Base-by-base conservation (phyloP, 257 asterid species). In the Anisodus acutangulus region DNA sequence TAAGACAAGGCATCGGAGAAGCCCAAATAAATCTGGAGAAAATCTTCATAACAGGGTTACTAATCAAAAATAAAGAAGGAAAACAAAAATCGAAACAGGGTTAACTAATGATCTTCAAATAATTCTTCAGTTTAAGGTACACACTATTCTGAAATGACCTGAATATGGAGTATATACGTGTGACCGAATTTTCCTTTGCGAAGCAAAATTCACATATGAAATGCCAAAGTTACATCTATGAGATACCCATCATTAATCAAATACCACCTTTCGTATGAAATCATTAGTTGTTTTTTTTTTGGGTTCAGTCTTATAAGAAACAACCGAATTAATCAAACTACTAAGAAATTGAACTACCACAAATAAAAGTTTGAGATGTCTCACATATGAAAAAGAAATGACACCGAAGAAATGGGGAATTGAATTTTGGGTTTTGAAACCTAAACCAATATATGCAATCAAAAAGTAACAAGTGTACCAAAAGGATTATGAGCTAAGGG, bases 281-380 rank as follows among this genome's bases (percentile, higher is more conserved):
- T 39, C 78, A 69, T 39, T 49, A 49, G 37, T 22, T 22, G 1
- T 31, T 31, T 1, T 31, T 22, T 31, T 31, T 31, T 31, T 22
- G 10, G 41, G 35, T 19, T 74, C 4, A 6, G 80, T 74, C 35
- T 4, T 2, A 2, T 74, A 11, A 74, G 45, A 49, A 72, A 31
- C 35, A 31, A 31, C 35, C 35, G 6, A 64, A 39, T 39, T 6
- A 3, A 49, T 62, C 22, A 49, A 74, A 3, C 62, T 49, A 74
- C 43, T 74, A 74, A 51, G 2, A 74, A 49, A 12, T 49, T 19
- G 13, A 47, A 47, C 60, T 22, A 72, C 10, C 41, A 72, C 12
- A 72, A 72, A 17, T 72, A 22, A 19, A 31, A 31, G 35, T 19
- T 74, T 74, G 80, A 19, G 80, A 74, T 74, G 80, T 49, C 80